A percentile compares a stretch with the other conserved stretches of the same genome.
These are phyloP conservation scores for Pezicula carpinea DNA, from an alignment of 2,329 filamentous ascomycete species.

Conservation along the genomic window DNA sequence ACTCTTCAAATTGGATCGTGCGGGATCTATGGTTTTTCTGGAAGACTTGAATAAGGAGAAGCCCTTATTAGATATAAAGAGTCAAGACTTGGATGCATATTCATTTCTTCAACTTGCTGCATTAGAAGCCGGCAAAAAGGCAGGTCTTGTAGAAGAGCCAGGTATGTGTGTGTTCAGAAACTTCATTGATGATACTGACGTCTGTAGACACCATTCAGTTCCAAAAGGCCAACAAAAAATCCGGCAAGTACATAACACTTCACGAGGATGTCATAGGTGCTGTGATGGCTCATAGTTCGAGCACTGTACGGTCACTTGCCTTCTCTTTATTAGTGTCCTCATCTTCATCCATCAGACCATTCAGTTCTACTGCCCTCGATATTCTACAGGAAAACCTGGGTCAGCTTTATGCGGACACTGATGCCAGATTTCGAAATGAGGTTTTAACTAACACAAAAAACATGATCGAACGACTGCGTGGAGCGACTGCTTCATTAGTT, in stretches of 20 bases:
- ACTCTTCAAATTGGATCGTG: constrained; percentile 54
- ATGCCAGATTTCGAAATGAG: constrained; percentile 82
- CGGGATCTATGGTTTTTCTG: constrained; percentile 53
- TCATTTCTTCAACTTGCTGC: constrained; percentile 60
- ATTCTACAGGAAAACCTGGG: constrained; percentile 62
- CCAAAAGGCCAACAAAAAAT: constrained; percentile 32
- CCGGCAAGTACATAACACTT: constrained; percentile 29
- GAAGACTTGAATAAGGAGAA: constrained; percentile 48
- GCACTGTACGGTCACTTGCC: constrained; percentile 70
- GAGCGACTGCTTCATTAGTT: constrained; percentile 54
- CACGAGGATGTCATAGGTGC: constrained; percentile 42
- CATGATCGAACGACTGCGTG: constrained; percentile 71
- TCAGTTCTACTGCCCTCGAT: constrained; percentile 56
- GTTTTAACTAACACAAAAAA: constrained; percentile 69
- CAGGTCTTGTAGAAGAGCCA: constrained; percentile 65
- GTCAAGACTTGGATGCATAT: constrained; percentile 44
- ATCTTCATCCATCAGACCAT: constrained; percentile 67
- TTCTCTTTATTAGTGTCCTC: constrained; percentile 77
- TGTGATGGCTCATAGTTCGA: constrained; percentile 51
- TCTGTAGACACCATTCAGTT: constrained; percentile 25
- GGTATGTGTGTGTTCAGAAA: constrained; percentile 33
- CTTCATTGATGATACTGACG: constrained; percentile 8
- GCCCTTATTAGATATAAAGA: constrained; percentile 40
- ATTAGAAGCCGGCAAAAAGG: constrained; percentile 67
- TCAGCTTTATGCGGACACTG: constrained; percentile 75